phyloP scores from a whole-genome alignment of 2,329 filamentous ascomycete species.

The Aspergillus sp. region DNA sequence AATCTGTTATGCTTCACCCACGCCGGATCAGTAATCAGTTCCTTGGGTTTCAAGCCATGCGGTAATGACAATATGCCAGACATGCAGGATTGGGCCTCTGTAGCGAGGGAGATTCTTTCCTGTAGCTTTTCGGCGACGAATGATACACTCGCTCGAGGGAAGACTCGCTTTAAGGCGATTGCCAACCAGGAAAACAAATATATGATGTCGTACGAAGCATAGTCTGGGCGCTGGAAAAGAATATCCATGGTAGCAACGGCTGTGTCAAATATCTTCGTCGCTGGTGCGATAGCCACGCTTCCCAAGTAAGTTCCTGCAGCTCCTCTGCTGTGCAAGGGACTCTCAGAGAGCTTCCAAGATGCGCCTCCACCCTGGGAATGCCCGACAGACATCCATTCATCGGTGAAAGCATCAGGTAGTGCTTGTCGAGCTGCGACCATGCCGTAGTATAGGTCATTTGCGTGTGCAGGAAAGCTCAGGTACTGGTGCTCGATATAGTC shows the following conservation, averaged over 20 bases:
- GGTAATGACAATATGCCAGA: slow-evolving; percentile 1
- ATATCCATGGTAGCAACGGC: neutral
- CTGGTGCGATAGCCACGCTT: slow-evolving; percentile 5
- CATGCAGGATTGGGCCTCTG: slow-evolving; percentile 1
- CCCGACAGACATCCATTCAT: slow-evolving; percentile 4
- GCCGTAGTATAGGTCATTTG: slow-evolving; percentile 6
- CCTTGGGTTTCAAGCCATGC: neutral
- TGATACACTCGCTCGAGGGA: neutral
- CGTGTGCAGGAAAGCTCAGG: slow-evolving; percentile 1
- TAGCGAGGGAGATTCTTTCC: slow-evolving; percentile 1
- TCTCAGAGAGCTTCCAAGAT: slow-evolving; percentile 8
- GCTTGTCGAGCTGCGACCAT: slow-evolving; percentile 5
- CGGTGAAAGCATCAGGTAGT: slow-evolving; percentile 5
- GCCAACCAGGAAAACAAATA: neutral
- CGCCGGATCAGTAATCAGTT: neutral
- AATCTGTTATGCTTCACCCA: neutral
- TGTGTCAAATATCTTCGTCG: slow-evolving; percentile 1
- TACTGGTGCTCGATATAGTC: slow-evolving; percentile 8
- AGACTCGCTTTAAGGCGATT: slow-evolving; percentile 1
- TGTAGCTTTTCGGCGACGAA: neutral
- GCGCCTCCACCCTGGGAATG: slow-evolving; percentile 10
- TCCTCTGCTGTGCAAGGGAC: neutral
- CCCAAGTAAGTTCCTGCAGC: slow-evolving; percentile 3
- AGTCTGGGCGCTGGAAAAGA: neutral
- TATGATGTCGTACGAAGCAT: neutral